Evolutionary conservation across 192 early-diverging fungal species (phyloP), one percentile per base, ranked within the genome.

Genomic region (Pilaira anomala): DNA sequence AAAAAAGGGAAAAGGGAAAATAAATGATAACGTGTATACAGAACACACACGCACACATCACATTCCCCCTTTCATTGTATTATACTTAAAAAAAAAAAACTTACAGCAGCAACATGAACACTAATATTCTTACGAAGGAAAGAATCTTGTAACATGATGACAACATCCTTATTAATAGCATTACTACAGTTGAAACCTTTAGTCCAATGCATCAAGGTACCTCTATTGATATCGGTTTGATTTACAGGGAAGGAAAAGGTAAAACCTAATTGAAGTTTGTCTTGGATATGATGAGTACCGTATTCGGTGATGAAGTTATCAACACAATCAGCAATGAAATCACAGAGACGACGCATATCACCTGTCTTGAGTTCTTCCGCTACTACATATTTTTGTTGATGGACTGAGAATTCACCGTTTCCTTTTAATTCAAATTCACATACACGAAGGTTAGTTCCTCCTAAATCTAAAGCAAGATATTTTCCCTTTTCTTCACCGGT

Each of bases 181-280:
- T 89, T 92, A 7, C 78, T 30, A 49, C 80, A 81, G 8, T 76
- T 74, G 77, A 95, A 97, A 19, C 96, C 94, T 81, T 98, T 98
- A 72, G 92, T 96, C 90, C 90, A 92, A 58, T 76, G 64, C 26
- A 86, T 80, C 54, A 92, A 69, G 25, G 74, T 83, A 21, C 90
- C 90, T 7, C 84, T 80, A 52, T 87, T 76, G 52, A 92, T 85
- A 50, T 80, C 74, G 2, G 85, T 89, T 73, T 98, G 96, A 48
- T 83, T 73, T 67, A 97, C 88, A 25, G 96, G 93, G 75, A 97
- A 98, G 22, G 90, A 93, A 75, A 98, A 98, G 7, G 96, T 98
- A 72, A 93, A 98, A 16, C 96, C 96, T n/a, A 90, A 78, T 73
- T 83, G 54, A 71, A 72, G 18, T 54, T 71, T 45, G 8, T 45